Evolutionary conservation across 2,329 filamentous ascomycete species (phyloP), one percentile per base, ranked within the genome.

Genomic region (Exophiala sp.): DNA sequence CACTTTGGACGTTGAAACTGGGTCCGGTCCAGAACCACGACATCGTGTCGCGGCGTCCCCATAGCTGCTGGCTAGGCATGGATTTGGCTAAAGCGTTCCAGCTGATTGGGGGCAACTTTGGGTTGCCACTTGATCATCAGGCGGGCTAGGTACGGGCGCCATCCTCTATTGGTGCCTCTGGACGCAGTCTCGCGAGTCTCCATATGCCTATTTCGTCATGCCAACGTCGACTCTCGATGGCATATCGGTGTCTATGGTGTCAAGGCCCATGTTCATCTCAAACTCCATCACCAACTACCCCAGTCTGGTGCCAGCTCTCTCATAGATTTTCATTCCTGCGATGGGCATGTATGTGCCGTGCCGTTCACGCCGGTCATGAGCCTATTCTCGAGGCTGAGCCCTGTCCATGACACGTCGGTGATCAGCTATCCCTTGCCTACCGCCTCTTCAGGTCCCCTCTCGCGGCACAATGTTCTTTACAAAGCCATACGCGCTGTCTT

Each of bases 141-240:
- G n/a, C n/a, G n/a, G n/a, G n/a, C n/a, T n/a, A n/a, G n/a, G n/a
- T n/a, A n/a, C n/a, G 16, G 42, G 37, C 51, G 24, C 47, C 47
- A 54, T 45, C 27, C 47, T 40, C 48, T 34, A 45, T 48, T 18
- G 39, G 23, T 19, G 11, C 18, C 14, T 34, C 9, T 19, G 18
- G 21, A 43, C 8, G 13, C 10, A 16, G n/a, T 18, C 47, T 29
- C 16, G 19, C 3, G 23, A 16, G n/a, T 18, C 47, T 29, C 16
- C 35, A 16, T 43, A 43, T 48, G 52, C 44, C 44, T 43, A 43
- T 51, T 48, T 55, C 52, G 48, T 55, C 52, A 51, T 55, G 22
- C 11, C 39, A 23, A 42, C 42, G 30, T 41, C 40, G 18, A 43
- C 24, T 43, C 14, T 14, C 21, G 24, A 21, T 5, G 23, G 29